These are phyloP conservation scores for Talinum fruticosum DNA, from an alignment of 148 eudicot genomes.

Conservation along the genomic window DNA sequence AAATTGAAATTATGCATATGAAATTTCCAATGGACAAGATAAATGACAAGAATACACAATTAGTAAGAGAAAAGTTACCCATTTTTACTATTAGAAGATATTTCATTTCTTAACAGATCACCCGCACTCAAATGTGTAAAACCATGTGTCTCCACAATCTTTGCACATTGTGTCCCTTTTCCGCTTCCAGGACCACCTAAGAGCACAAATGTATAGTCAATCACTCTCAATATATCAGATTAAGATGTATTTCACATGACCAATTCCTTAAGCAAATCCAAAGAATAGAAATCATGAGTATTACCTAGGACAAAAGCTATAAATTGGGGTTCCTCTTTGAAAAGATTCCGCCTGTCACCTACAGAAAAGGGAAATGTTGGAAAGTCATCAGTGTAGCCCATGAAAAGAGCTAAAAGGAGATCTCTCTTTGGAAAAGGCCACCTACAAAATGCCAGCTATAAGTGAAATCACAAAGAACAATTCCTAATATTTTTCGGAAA, in stretches of 20 bases:
- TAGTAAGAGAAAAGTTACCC: conserved; percentile 44
- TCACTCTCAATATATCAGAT: not conserved
- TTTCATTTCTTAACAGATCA: conserved; percentile 78
- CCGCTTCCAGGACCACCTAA: conserved; percentile 98
- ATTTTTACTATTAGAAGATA: conserved; percentile 56
- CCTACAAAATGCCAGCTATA: conserved; percentile 40
- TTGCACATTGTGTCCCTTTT: conserved; percentile 89
- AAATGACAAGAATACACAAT: conserved; percentile 16
- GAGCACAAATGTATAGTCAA: conserved; percentile 16
- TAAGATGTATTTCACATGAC: not conserved
- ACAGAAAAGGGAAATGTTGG: conserved; percentile 15
- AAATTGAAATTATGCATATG: conserved; percentile 24
- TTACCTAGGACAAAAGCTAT: conserved; percentile 85
- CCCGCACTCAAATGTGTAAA: conserved; percentile 96
- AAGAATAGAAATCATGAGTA: conserved; percentile 4
- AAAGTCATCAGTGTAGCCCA: conserved; percentile 37
- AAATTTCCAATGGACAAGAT: conserved; percentile 13
- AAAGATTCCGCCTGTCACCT: conserved; percentile 41
- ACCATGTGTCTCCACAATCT: conserved; percentile 68
- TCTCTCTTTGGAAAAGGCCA: conserved; percentile 31
- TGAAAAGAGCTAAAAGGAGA: conserved; percentile 55
- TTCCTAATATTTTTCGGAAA: not conserved
- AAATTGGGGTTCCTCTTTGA: conserved; percentile 45
- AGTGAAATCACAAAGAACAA: conserved; percentile 1
- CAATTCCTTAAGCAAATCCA: not conserved